Evolutionary conservation across 1,139 yeast species (phyloP), one percentile per base, ranked within the genome.

Genomic region (Scheffersomyces insectosa): DNA sequence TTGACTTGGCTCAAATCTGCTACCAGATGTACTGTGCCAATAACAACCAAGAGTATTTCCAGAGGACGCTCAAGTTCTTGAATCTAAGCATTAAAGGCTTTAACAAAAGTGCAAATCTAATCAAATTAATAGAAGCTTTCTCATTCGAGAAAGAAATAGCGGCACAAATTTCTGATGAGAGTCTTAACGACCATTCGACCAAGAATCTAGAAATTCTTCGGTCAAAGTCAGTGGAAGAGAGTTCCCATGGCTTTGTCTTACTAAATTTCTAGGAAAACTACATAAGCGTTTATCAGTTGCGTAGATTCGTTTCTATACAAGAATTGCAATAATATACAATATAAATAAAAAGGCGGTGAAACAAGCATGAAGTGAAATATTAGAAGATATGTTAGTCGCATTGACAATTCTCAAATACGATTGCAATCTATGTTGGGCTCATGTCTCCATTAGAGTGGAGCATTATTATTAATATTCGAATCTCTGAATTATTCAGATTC

Each of bases 81-180:
- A 72, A 74, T 42, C 49, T 61, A 4, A 60, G 82, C 12, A 68
- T 79, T n/a, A 57, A 63, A 4, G 79, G 80, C 1, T 78, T 69
- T 54, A 72, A 69, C 38, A 59, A 55, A 36, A 55, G 68, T 36
- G 58, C 50, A 15, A 57, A 68, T 46, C 52, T 66, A 28, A 60
- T 47, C 53, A 65, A 56, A 66, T 65, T 60, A 9, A 45, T 54
- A 20, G 50, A 55, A 40, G 65, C 74, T 40, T 68, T 68, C 42
- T 53, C 58, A 37, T 54, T 70, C 16, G 74, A 70, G 47, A 41
- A 57, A n/a, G 61, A 66, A 49, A 60, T 79, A 50, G 72, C 68
- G 10, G 42, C 46, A 30, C 47, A 55, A 33, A 36, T 48, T 2
- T 57, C 69, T 9, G 50, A 52, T 5, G 72, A 66, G 3, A 39